These are phyloP conservation scores for Diutina sp. DNA, from an alignment of 1,139 yeast genomes.

Conservation along the genomic window DNA sequence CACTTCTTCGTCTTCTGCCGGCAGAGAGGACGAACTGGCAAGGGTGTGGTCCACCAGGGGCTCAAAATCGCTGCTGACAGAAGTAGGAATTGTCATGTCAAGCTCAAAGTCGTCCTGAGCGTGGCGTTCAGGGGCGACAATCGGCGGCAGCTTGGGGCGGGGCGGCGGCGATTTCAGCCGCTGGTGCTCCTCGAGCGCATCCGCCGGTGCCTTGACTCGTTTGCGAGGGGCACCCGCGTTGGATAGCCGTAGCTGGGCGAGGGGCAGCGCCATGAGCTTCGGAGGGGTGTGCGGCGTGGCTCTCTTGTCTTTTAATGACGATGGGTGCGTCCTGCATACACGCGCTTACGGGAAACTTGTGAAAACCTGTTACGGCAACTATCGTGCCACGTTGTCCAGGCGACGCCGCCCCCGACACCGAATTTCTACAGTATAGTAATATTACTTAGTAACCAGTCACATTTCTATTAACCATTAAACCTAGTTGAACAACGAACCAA, in stretches of 20 bases:
- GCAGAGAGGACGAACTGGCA: not conserved
- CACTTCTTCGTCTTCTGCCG: not conserved
- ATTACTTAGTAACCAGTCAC: not conserved
- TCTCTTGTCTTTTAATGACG: not conserved
- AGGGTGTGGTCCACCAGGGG: not conserved
- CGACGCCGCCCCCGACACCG: not conserved
- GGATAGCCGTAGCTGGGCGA: not conserved
- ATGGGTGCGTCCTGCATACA: not conserved
- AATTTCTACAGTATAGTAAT: not conserved
- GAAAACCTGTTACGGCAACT: not conserved
- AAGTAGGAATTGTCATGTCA: not conserved
- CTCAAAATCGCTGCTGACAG: not conserved
- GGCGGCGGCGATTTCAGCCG: not conserved
- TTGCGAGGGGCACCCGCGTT: not conserved
- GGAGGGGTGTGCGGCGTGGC: not conserved
- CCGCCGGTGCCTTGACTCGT: not conserved
- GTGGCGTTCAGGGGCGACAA: not conserved
- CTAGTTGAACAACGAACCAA: conserved; percentile 65
- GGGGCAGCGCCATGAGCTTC: not conserved
- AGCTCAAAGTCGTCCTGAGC: not conserved
- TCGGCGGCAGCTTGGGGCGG: not conserved
- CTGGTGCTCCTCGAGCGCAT: not conserved
- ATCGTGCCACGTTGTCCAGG: not conserved
- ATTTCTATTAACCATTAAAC: not conserved
- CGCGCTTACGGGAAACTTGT: not conserved